Percentiles rank a stretch among this genome's conserved stretches.
These are phyloP conservation scores for Dothistroma septosporum DNA, from an alignment of 2,329 filamentous ascomycete genomes.

Conservation along the genomic window DNA sequence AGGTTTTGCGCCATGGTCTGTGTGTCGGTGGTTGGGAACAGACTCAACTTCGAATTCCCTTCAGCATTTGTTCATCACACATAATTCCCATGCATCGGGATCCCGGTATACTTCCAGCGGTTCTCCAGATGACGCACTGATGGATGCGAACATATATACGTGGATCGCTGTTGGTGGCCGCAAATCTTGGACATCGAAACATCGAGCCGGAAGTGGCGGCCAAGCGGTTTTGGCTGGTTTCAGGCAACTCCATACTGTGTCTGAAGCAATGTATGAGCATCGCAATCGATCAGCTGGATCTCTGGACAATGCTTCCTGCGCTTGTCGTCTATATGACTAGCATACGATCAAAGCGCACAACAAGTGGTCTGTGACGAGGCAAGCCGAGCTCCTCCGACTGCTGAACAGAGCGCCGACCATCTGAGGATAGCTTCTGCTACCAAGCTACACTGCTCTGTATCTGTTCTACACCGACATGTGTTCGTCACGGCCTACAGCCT, in stretches of 20 bases:
- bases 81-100: not conserved
- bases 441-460: no score
- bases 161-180: not conserved
- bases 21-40: not conserved
- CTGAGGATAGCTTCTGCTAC: no score
- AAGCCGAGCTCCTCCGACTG: no score
- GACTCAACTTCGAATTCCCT: not conserved
- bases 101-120: not conserved
- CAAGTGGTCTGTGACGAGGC: no score
- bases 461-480: not conserved
- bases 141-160: not conserved
- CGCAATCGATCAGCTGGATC: no score
- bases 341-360: no score
- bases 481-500: not conserved
- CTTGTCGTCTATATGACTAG: no score
- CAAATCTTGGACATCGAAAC: not conserved
- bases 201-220: not conserved
- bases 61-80: not conserved
- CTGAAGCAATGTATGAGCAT: not conserved
- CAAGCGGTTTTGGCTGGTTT: not conserved
- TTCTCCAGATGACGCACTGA: not conserved
- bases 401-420: no score
- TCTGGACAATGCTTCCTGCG: no score
- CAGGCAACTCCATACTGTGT: not conserved
- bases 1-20: constrained; percentile 8